These are phyloP conservation scores for Suhomyces bribrorum DNA, from an alignment of 1,139 yeast genomes.

Conservation along the genomic window DNA sequence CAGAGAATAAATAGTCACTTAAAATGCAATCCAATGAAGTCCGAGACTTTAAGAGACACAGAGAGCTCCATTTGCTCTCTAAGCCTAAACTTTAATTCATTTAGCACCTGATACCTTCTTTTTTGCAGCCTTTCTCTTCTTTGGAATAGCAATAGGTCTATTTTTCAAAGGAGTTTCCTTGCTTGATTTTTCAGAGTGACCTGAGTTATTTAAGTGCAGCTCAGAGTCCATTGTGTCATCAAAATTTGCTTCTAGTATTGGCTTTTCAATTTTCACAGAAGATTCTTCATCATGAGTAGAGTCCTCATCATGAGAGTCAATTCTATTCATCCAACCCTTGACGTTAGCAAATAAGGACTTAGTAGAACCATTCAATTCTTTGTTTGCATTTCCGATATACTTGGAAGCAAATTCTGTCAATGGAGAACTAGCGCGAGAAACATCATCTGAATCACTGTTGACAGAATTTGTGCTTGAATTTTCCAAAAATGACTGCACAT, in stretches of 20 bases:
- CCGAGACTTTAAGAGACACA: not conserved
- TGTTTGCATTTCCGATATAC: conserved; percentile 56
- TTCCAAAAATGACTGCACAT: conserved; percentile 33
- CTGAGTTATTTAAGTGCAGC: conserved; percentile 5
- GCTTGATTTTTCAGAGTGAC: conserved; percentile 7
- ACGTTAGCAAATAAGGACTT: conserved; percentile 60
- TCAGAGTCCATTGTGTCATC: not conserved
- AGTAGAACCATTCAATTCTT: conserved; percentile 37
- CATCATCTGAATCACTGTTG: conserved; percentile 35
- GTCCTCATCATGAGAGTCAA: conserved; percentile 20
- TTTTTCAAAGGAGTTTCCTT: conserved; percentile 1
- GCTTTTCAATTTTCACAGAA: conserved; percentile 4
- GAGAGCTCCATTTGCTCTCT: no score
- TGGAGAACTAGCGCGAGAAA: conserved; percentile 46
- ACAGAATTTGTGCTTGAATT: conserved; percentile 18
- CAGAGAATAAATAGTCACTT: not conserved
- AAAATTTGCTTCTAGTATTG: conserved; percentile 1
- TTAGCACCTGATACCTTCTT: not conserved
- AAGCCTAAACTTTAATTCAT: no score
- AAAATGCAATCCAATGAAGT: not conserved
- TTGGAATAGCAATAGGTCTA: conserved; percentile 1
- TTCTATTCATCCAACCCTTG: conserved; percentile 62
- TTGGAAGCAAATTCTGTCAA: conserved; percentile 62
- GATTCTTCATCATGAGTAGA: conserved; percentile 19
- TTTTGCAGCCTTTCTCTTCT: conserved; percentile 4